Conservation (phyloP, 345 rosid genomes). For the Boechera stricta region DNA sequence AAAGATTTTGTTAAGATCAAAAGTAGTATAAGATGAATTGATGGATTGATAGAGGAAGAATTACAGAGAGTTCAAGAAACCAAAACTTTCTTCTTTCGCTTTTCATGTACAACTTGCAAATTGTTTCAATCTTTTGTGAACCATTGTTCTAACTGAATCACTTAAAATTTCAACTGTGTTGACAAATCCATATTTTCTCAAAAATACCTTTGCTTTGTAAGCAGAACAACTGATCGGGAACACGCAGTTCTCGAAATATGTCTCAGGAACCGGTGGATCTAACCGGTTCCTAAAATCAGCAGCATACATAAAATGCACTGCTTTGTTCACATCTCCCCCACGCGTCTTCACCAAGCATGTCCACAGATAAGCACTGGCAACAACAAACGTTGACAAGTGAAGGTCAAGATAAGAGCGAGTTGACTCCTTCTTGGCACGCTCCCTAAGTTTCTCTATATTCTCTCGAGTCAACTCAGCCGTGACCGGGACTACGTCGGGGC, state of each 20-base stretch:
- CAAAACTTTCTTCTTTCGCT: too few species aligned
- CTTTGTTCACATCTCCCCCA: conserved; percentile 26
- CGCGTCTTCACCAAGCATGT: conserved; percentile 37
- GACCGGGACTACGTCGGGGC: conserved; percentile 26
- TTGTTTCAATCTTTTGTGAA: neutral
- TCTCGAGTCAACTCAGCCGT: conserved; percentile 31
- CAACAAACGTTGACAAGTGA: conserved; percentile 47
- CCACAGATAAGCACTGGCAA: conserved; percentile 25
- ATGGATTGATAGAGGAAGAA: too few species aligned
- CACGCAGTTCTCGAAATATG: conserved; percentile 48
- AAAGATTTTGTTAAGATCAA: too few species aligned
- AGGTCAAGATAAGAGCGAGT: conserved; percentile 5
- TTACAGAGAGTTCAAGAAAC: too few species aligned
- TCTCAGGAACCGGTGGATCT: conserved; percentile 35
- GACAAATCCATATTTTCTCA: conserved; percentile 25
- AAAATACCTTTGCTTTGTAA: neutral
- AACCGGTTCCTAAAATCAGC: conserved; percentile 41
- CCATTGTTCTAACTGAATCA: conserved; percentile 9
- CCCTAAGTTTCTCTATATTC: conserved; percentile 39
- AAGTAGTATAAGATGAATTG: too few species aligned
- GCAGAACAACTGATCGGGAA: neutral
- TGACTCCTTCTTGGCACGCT: conserved; percentile 22
- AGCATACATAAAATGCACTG: conserved; percentile 1
- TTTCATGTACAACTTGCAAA: neutral
- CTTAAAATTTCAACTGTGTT: conserved; percentile 16